phyloP scores from a whole-genome alignment of 495 filamentous ascomycete genomes.

The Talaromyces ruber region DNA sequence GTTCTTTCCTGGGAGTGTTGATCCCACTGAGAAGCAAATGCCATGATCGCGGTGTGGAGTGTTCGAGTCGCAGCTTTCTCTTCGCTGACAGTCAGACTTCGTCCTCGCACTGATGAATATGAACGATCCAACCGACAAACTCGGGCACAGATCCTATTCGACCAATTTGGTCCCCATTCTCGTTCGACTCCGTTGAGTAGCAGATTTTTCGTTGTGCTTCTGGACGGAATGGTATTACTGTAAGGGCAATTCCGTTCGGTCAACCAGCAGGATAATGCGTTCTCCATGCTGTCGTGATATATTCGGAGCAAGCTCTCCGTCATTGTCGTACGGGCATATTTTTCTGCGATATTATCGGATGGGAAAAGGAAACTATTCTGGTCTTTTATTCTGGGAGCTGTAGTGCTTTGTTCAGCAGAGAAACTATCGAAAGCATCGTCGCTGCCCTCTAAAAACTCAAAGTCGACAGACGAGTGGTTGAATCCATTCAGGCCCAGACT shows the following conservation, averaged over 20 bases:
- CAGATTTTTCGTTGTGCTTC: neutral
- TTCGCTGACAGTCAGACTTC: conserved; percentile 23
- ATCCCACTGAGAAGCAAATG: conserved; percentile 40
- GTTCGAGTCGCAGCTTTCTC: conserved; percentile 25
- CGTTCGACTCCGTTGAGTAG: conserved; percentile 2
- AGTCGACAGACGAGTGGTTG: no score
- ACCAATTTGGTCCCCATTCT: conserved; percentile 31
- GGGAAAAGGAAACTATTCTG: conserved; percentile 3
- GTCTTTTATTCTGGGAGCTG: neutral
- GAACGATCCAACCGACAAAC: conserved; percentile 32
- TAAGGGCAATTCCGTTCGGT: conserved; percentile 39
- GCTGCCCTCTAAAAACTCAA: no score
- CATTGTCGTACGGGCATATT: conserved; percentile 19
- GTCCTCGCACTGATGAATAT: conserved; percentile 17
- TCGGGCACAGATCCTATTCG: conserved; percentile 33
- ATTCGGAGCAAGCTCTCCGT: conserved; percentile 30
- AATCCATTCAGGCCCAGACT: no score
- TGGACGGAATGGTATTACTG: conserved; percentile 8
- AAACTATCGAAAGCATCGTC: no score
- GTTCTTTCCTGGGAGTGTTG: conserved; percentile 17
- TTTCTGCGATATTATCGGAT: conserved; percentile 10
- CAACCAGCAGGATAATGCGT: conserved; percentile 37
- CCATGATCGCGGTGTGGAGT: conserved; percentile 31
- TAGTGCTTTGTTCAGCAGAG: no score
- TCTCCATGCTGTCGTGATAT: conserved; percentile 41